Conservation (phyloP, 495 filamentous ascomycete genomes). For the Penicillium canariense region DNA sequence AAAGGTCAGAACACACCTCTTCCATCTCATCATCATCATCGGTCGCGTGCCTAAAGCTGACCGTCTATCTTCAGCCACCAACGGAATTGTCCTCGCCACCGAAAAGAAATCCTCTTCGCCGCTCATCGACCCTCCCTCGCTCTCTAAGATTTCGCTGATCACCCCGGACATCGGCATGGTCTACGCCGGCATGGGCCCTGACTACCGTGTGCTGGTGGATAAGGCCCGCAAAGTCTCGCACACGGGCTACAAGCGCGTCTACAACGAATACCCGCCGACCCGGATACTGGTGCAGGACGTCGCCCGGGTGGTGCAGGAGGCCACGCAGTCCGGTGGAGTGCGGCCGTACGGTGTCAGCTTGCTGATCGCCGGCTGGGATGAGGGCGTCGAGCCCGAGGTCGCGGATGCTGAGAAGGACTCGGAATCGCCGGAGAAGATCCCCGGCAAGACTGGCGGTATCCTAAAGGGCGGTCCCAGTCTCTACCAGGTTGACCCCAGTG, state of each 20-base stretch:
- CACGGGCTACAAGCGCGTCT: constrained; percentile 98
- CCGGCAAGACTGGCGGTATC: constrained; percentile 87
- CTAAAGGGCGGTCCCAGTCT: constrained; percentile 93
- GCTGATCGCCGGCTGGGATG: constrained; percentile 96
- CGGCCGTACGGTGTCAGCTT: constrained; percentile 96
- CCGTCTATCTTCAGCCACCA: constrained; percentile 66
- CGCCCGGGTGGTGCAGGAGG: constrained; percentile 96
- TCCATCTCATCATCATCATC: not conserved
- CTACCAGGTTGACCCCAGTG: constrained; percentile 97
- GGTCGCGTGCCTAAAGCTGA: not conserved
- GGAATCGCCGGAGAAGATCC: constrained; percentile 60
- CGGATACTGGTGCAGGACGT: constrained; percentile 99
- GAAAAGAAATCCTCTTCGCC: constrained; percentile 99
- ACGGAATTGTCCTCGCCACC: constrained; percentile 97
- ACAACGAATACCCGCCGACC: constrained; percentile 99
- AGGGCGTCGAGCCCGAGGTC: constrained; percentile 82
- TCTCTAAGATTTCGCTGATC: constrained; percentile 96
- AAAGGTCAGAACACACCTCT: constrained; percentile 62
- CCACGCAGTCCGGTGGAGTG: constrained; percentile 95
- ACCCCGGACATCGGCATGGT: constrained; percentile 99
- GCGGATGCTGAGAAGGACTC: constrained; percentile 44
- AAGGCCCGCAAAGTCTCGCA: constrained; percentile 98
- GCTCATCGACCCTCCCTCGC: constrained; percentile 87
- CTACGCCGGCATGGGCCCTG: constrained; percentile 97
- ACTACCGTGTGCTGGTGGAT: constrained; percentile 97